These are phyloP conservation scores for Andrographis paniculata DNA, from an alignment of 305 asterid genomes.

Conservation along the genomic window DNA sequence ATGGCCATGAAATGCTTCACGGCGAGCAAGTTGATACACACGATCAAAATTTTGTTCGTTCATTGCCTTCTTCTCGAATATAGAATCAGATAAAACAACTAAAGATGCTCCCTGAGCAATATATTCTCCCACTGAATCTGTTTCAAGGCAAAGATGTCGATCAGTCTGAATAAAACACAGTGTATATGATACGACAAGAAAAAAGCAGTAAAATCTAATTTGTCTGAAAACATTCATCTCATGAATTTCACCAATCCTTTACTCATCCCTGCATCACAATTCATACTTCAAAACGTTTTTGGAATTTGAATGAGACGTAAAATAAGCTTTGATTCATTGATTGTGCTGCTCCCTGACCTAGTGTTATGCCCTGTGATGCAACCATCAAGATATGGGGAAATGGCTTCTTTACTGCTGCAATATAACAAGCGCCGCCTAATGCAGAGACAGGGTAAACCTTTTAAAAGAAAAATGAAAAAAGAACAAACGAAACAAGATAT, in stretches of 20 bases:
- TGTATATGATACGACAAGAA: no score
- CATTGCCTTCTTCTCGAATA: constrained; percentile 62
- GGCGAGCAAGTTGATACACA: constrained; percentile 41
- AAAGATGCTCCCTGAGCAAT: constrained; percentile 64
- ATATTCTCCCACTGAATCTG: constrained; percentile 56
- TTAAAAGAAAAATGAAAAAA: constrained; percentile 19
- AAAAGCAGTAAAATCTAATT: neutral
- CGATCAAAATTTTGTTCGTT: constrained; percentile 30
- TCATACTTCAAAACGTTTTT: neutral
- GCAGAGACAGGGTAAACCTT: constrained; percentile 80
- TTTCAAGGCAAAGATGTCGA: constrained; percentile 8
- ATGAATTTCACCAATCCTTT: neutral
- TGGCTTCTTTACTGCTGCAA: constrained; percentile 63
- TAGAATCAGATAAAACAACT: constrained; percentile 83
- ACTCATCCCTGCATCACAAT: no score
- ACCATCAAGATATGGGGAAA: constrained; percentile 70
- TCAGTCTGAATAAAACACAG: neutral
- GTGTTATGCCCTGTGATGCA: constrained; percentile 79
- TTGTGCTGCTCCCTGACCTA: constrained; percentile 38
- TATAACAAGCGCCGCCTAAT: constrained; percentile 60
- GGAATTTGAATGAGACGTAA: neutral
- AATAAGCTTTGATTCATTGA: neutral
- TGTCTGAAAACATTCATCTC: neutral
- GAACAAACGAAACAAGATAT: constrained; percentile 3
- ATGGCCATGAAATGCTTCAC: constrained; percentile 38